Evolutionary conservation across 2,329 filamentous ascomycete species (phyloP), one percentile per base, ranked within the genome.

Genomic region (Exophiala phaeomuriformis): DNA sequence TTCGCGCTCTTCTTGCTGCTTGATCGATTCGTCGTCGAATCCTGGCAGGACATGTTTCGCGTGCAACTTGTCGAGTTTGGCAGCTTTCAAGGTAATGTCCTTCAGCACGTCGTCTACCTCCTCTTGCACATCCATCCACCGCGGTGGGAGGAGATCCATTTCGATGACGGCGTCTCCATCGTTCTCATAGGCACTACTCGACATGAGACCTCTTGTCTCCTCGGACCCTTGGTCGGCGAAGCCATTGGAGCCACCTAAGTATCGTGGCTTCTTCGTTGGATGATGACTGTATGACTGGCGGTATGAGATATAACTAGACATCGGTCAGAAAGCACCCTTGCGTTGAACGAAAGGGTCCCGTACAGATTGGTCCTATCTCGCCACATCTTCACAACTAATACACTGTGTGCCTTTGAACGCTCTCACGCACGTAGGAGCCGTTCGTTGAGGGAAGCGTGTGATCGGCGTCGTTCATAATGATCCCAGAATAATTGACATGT

Each of bases 321-420:
- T 61, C 12, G 28, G 65, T 71, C 63, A 71, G 67, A 61, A 58
- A 31, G 45, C 48, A 33, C 12, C 49, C 47, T 55, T 47, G 58
- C 52, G 50, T 41, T 41, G 12, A 27, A 4, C 5, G 28, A 39
- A 28, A 39, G 50, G 32, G 33, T 33, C 40, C 44, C 68, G 6
- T 83, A 96, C 90, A 98, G 86, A 71, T 97, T 98, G 64, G 93
- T 98, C 74, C 93, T 86, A 80, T 98, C 93, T 77, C 93, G 89
- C 90, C 90, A 98, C 89, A 95, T 95, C 76, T 80, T 83, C 78
- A 79, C 76, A 75, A 73, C 33, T 67, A 41, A 32, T 40, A 43
- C 27, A 48, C 46, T 56, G 51, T 19, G 1, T 19, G 19, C 19
- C 19, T 19, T 19, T 47, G 57, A 49, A 49, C 37, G 33, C 45